Percentiles rank a stretch among this genome's conserved stretches.
Evolutionary conservation across 2,329 filamentous ascomycete species (phyloP).

Genomic region (Calonectria pseudoreteaudii): DNA sequence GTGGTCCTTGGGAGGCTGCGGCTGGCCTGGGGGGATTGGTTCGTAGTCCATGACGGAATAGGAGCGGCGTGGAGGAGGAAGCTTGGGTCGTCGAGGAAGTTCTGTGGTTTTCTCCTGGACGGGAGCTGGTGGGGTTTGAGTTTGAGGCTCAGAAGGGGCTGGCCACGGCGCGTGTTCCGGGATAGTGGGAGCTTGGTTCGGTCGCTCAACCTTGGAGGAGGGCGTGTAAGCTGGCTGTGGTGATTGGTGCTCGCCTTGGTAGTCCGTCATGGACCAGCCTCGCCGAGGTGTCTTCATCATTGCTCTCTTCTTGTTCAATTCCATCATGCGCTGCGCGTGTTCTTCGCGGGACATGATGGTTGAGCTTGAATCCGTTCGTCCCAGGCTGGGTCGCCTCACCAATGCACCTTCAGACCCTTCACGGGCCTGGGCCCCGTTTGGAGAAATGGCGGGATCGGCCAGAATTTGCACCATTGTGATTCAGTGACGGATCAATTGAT

Average conservation of each 20-base stretch:
- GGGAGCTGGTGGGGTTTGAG: constrained; percentile 28
- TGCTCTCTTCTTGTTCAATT: constrained; percentile 51
- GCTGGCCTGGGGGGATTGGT: constrained; percentile 58
- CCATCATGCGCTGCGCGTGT: constrained; percentile 52
- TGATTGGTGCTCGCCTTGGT: constrained; percentile 48
- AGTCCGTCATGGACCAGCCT: constrained; percentile 61
- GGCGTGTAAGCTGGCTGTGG: constrained; percentile 35
- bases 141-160: constrained; percentile 33
- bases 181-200: constrained; percentile 42
- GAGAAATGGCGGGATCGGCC: constrained; percentile 44
- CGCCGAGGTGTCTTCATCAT: constrained; percentile 55
- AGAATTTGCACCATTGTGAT: constrained; percentile 49
- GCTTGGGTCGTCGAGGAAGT: constrained; percentile 47
- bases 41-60: constrained; percentile 72
- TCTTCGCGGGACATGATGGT: constrained; percentile 55
- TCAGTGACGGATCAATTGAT: constrained; percentile 3
- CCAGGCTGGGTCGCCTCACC: constrained; percentile 36
- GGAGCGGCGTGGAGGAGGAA: constrained; percentile 64
- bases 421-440: constrained; percentile 36
- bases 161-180: constrained; percentile 46
- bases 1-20: constrained; percentile 59
- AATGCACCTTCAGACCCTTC: constrained; percentile 38
- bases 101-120: constrained; percentile 37
- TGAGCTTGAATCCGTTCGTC: constrained; percentile 39
- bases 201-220: constrained; percentile 40